A percentile compares a stretch with the other conserved stretches of the same genome.
Conservation (phyloP, 352 stramenopile genomes). For the Globisporangium alternatum region DNA sequence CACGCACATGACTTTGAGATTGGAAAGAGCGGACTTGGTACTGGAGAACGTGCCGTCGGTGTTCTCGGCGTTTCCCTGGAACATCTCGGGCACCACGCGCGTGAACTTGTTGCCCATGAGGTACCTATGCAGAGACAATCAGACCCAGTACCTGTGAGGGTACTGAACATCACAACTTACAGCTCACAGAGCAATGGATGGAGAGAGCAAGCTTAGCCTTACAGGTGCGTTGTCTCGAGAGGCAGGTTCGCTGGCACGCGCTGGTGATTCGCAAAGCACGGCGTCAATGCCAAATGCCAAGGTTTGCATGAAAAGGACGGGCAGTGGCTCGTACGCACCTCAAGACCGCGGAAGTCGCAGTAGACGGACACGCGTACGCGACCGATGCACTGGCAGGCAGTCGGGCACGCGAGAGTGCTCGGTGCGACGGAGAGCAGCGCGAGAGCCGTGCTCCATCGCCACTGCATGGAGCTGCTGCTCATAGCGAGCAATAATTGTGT, state of each 20-base stretch:
- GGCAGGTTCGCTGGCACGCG: slow-evolving; percentile 59
- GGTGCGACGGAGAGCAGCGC: not conserved
- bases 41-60: slow-evolving; percentile 45
- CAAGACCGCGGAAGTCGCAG: slow-evolving; percentile 68
- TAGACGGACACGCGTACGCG: slow-evolving; percentile 64
- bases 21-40: slow-evolving; percentile 38
- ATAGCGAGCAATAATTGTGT: not conserved
- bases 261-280: slow-evolving; percentile 21
- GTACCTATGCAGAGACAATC: slow-evolving; percentile 29
- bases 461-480: not conserved
- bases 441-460: not conserved
- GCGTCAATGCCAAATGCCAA: not conserved
- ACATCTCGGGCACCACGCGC: slow-evolving; percentile 61
- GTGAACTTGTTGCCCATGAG: slow-evolving; percentile 72
- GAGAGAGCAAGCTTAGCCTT: slow-evolving; percentile 15
- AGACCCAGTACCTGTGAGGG: slow-evolving; percentile 7
- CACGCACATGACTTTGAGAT: slow-evolving; percentile 72
- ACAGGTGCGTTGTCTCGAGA: slow-evolving; percentile 70
- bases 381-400: slow-evolving; percentile 62
- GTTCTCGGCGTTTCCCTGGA: slow-evolving; percentile 56
- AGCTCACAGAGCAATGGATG: not conserved
- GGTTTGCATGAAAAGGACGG: not conserved
- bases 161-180: not conserved
- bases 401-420: slow-evolving; percentile 28
- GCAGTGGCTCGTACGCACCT: slow-evolving; percentile 23